Evolutionary conservation across 768 basidiomycete genomes (phyloP).

Genomic region (Leccinum aurantiacum): DNA sequence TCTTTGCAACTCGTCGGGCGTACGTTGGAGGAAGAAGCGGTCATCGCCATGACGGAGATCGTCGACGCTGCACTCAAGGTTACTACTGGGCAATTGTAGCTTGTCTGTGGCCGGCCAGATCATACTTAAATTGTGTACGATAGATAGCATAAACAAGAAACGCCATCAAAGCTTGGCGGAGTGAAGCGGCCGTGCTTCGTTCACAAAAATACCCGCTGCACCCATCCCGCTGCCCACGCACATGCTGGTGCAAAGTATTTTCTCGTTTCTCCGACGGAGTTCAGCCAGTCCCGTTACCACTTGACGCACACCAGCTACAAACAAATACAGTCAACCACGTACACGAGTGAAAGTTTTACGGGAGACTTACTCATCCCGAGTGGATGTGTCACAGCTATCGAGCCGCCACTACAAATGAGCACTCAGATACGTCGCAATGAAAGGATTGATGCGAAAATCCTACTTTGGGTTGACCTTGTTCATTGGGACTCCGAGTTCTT

Average conservation of each 20-base stretch:
- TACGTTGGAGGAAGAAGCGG: slow-evolving; percentile 74
- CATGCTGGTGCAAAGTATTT: too few species aligned
- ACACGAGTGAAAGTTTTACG: neutral
- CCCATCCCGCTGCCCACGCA: too few species aligned
- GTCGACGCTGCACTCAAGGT: slow-evolving; percentile 53
- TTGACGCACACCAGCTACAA: too few species aligned
- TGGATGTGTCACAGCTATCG: slow-evolving; percentile 82
- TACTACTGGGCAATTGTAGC: neutral
- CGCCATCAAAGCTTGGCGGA: slow-evolving; percentile 25
- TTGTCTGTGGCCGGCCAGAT: neutral
- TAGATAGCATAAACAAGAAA: slow-evolving; percentile 1
- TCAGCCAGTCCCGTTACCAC: too few species aligned
- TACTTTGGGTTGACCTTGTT: slow-evolving; percentile 86
- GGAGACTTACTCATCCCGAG: slow-evolving; percentile 73
- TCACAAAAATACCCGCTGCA: too few species aligned
- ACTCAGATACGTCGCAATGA: slow-evolving; percentile 1
- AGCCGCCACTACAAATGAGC: slow-evolving; percentile 60
- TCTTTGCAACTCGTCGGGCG: slow-evolving; percentile 66
- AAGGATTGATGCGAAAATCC: slow-evolving; percentile 23
- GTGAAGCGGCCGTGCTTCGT: too few species aligned
- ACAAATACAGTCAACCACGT: neutral
- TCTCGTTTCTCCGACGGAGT: too few species aligned
- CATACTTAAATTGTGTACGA: neutral
- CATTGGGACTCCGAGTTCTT: slow-evolving; percentile 72
- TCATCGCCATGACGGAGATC: slow-evolving; percentile 67